Conservation (phyloP, 441 rosid genomes). For the Gossypium schwendimanii region DNA sequence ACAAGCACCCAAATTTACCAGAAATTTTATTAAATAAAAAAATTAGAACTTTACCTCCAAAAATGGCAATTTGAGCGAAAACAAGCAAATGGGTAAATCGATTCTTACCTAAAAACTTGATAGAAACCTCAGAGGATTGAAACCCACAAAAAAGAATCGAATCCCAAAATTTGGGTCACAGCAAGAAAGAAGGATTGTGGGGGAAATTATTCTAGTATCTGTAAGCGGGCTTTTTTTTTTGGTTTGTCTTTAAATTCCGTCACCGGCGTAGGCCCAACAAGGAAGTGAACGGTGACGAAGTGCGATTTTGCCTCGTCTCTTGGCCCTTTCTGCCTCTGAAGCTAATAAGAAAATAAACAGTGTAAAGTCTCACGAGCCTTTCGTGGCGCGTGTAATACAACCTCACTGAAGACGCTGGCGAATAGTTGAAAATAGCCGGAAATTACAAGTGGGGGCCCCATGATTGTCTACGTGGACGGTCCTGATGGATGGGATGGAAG, state of each 20-base stretch:
- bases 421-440: neutral
- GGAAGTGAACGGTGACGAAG: constrained; percentile 27
- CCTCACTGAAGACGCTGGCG: neutral
- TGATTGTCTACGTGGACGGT: neutral
- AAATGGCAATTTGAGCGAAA: constrained; percentile 1
- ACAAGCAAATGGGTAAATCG: constrained; percentile 4
- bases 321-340: constrained; percentile 8
- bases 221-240: neutral
- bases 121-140: constrained; percentile 19
- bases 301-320: constrained; percentile 14
- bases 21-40: neutral
- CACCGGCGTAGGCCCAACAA: constrained; percentile 29
- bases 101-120: constrained; percentile 28
- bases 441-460: neutral
- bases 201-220: neutral
- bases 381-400: constrained; percentile 22
- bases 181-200: constrained; percentile 4
- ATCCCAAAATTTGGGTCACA: constrained; percentile 16
- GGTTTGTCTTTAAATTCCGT: constrained; percentile 17
- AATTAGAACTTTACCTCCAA: constrained; percentile 8
- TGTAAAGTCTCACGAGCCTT: constrained; percentile 15
- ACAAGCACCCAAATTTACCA: constrained; percentile 6
- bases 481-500: constrained; percentile 9
- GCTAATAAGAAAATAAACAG: constrained; percentile 18
- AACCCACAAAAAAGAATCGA: constrained; percentile 12